Base-by-base conservation (phyloP, 176 grass and related monocot genomes). In the Musa troglodytarum region DNA sequence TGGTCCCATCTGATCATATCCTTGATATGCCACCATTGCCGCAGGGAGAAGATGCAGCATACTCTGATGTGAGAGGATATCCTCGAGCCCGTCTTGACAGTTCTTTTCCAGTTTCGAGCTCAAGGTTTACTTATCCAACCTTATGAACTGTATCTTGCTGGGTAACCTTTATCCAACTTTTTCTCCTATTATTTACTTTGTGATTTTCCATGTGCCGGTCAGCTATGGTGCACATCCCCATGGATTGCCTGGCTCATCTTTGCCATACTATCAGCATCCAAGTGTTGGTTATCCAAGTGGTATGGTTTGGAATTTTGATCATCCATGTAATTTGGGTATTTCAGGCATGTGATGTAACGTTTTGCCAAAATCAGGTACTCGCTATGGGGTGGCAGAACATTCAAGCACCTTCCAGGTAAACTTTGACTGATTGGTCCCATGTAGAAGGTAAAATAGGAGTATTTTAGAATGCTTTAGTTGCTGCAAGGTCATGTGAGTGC, bases 41-140 rank as follows among this genome's bases (percentile, higher is more conserved):
- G 22, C 75, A 87, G 84, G 82, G 81, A 11, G 65, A 67, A 81
- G 70, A 81, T 76, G 54, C 75, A 67, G 63, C 25, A 49, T 86
- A 81, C 53, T 53, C 10, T 54, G 83, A 77, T 20, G 10, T 51
- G 62, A 83, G 84, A 71, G 81, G 69, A 23, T 78, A 85, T 14
- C 56, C 78, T 75, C 29, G 16, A 25, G 59, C 71, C 23, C 78
- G 65, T 52, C 43, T 78, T 73, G 78, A 82, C 71, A 83, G 49
- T 65, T 78, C 49, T 76, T 83, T 81, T 76, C 65, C 78, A 65
- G 74, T 43, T 15, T 54, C 81, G 16, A 63, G 25, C 66, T 81
- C 77, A 50, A 81, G 78, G 69, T 77, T 77, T 76, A 19, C 71
- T 68, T 79, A 57, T 72, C 53, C 64, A 56, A 66, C 58, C 68